These are phyloP conservation scores for Hortaea werneckii DNA, from an alignment of 2,329 filamentous ascomycete species.

Conservation along the genomic window DNA sequence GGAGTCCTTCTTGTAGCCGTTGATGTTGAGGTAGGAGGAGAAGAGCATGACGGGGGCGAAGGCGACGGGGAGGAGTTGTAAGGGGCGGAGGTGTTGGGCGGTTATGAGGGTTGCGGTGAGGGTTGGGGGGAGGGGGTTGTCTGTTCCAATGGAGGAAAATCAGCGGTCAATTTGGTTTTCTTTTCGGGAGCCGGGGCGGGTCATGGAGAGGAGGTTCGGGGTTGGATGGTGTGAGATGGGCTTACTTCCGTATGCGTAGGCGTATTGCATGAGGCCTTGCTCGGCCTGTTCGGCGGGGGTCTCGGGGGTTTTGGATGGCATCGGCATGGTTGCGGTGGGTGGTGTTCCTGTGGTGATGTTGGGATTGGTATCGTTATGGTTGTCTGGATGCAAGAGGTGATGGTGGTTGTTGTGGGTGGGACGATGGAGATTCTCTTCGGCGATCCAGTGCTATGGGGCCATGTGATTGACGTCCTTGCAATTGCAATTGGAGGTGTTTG, in stretches of 20 bases:
- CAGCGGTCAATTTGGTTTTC: background rate
- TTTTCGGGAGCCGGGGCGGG: background rate
- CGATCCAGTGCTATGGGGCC: conserved; percentile 6
- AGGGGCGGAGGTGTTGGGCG: conserved; percentile 56
- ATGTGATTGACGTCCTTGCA: too few relatives aligned
- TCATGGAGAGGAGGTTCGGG: conserved; percentile 3
- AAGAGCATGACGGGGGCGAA: conserved; percentile 58
- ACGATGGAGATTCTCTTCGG: background rate
- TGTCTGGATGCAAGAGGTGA: background rate
- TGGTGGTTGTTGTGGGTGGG: background rate
- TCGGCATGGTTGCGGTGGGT: conserved; percentile 23
- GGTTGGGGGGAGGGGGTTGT: conserved; percentile 54
- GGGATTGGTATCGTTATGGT: background rate
- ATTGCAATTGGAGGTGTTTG: too few relatives aligned
- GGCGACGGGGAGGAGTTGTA: conserved; percentile 55
- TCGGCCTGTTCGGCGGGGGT: conserved; percentile 26
- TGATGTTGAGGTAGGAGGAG: conserved; percentile 55
- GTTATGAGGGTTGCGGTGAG: conserved; percentile 56
- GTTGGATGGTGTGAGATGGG: conserved; percentile 4
- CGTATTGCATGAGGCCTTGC: conserved; percentile 34
- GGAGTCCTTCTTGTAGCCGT: conserved; percentile 51
- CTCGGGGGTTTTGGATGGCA: conserved; percentile 30
- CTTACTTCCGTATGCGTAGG: conserved; percentile 44
- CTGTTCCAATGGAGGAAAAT: conserved; percentile 34
- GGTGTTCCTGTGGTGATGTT: background rate